Base-by-base conservation (phyloP, 2,329 filamentous ascomycete genomes). In the Cladophialophora psammophila region DNA sequence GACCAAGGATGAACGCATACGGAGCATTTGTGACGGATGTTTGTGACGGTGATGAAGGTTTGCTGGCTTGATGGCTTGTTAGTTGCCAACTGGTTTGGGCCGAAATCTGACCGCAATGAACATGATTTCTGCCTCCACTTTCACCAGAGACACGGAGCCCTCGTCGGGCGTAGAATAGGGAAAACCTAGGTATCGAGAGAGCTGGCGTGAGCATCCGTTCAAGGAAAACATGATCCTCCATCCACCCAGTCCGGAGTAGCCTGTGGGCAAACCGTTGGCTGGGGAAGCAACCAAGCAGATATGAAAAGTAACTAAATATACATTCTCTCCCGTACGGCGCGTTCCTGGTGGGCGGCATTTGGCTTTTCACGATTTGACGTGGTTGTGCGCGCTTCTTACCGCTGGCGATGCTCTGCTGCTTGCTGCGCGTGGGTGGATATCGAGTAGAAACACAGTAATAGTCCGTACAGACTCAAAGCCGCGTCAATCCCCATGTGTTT, bases 221-320 rank as follows among this genome's bases (percentile, higher is more conserved):
- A 12, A 48, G 42, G 42, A 18, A 26, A 26, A 26, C 26, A 26
- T 26, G 26, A 26, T 26, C 26, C 2, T 26, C 26, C 26, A 3
- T 26, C 26, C 26, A 26, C 26, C 26, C 26, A 26, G 26, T 26
- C 3, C 26, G 26, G 26, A 26, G 26, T 26, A 26, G 2, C 34
- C 20, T 35, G 42, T 50, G 57, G 40, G 40, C 20, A 60, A 50
- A 13, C 57, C 15, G 26, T 60, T 60, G 40, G 57, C 40, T 26
- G 57, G 31, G 20, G 40, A 50, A 50, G 57, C 32, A 60, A 34
- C 31, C 9, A 34, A 35, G 48, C 3, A 34, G 34, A 38, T 18
- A 15, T n/a, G 12, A 34, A 13, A 15, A 20, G 15, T 31, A 60
- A 45, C 57, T 60, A 60, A 60, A 60, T 60, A 60, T 60, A 60